Base-by-base conservation (phyloP, 169 alveolate species). In the Plasmodium malariae region DNA sequence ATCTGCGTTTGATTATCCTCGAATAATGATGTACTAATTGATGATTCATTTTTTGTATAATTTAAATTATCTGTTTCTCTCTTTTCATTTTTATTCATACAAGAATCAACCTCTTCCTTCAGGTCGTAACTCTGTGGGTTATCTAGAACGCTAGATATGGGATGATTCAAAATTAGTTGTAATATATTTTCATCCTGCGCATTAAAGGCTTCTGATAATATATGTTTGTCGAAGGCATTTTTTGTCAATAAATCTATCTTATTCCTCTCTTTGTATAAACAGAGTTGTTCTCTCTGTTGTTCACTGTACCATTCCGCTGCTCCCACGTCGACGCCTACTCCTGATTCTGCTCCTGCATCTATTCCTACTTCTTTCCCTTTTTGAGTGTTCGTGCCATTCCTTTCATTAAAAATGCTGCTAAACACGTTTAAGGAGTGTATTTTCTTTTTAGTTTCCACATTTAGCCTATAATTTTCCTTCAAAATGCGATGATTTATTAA, bases 81-180 rank as follows among this genome's bases (percentile, higher is more conserved):
- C 5, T 6, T 59, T 24, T 59, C 36, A 59, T 59, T 21, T 24
- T 59, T 37, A 59, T 59, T 9, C 9, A 1, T 11, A 45, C 1
- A 11, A 45, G 14, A 5, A 14, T 48, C 48, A 1, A 19, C 2
- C 7, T 69, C 48, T 48, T 45, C 40, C 19, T 73, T 30, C 12
- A n/a, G 4, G 5, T 17, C 1, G 4, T 19, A 3, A 17, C 19
- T 19, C 24, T 67, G 65, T 14, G 49, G 83, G 19, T 83, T 57
- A 48, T 83, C 91, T 19, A 83, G 37, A 6, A 83, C 83, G 30
- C 78, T 68, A 6, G 91, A 83, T 6, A 83, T 83, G 11, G 96
- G 96, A 37, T 94, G 96, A 45, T 83, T 93, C 51, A 94, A 80
- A 59, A 94, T 80, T 19, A 92, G 72, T 30, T 91, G 94, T 37